Conservation (phyloP, 805 yeast genomes). For the Starmerella floris region DNA sequence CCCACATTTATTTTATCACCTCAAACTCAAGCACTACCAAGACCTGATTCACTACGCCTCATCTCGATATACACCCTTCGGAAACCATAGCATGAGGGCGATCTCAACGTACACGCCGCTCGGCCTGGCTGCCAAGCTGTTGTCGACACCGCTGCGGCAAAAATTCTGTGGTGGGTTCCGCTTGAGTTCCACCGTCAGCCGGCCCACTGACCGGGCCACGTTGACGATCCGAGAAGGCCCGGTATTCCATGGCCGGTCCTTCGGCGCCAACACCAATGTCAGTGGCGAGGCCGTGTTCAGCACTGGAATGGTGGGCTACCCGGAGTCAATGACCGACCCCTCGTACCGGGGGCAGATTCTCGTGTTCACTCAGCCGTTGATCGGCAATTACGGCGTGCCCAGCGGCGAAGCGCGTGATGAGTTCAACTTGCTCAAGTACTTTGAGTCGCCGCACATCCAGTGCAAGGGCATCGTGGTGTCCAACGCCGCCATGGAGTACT, state of each 20-base stretch:
- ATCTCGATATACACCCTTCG: too few relatives aligned
- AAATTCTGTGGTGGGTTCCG: slow-evolving; percentile 1
- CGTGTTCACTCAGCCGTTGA: slow-evolving; percentile 91
- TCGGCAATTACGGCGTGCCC: slow-evolving; percentile 98
- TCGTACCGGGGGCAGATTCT: slow-evolving; percentile 94
- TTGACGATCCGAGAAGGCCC: slow-evolving; percentile 88
- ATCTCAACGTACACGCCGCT: not conserved
- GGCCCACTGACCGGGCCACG: slow-evolving; percentile 53
- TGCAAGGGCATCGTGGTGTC: slow-evolving; percentile 94
- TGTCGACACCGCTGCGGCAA: not conserved
- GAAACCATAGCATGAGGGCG: not conserved
- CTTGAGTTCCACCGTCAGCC: slow-evolving; percentile 29
- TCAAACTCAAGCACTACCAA: not conserved
- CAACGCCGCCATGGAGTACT: slow-evolving; percentile 85
- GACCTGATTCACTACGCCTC: not conserved
- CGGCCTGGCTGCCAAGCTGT: not conserved
- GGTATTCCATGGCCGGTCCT: slow-evolving; percentile 80
- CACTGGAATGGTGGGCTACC: slow-evolving; percentile 95
- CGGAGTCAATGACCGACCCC: slow-evolving; percentile 98
- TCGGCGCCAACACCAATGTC: slow-evolving; percentile 85
- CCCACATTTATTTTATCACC: not conserved
- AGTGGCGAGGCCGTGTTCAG: slow-evolving; percentile 98
- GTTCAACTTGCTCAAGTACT: slow-evolving; percentile 71
- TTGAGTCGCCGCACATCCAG: slow-evolving; percentile 84
- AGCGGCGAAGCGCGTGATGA: slow-evolving; percentile 68